Percentiles rank a stretch among this genome's conserved stretches.
Conservation (phyloP, 129 eudicot species). For the Silybum marianum region DNA sequence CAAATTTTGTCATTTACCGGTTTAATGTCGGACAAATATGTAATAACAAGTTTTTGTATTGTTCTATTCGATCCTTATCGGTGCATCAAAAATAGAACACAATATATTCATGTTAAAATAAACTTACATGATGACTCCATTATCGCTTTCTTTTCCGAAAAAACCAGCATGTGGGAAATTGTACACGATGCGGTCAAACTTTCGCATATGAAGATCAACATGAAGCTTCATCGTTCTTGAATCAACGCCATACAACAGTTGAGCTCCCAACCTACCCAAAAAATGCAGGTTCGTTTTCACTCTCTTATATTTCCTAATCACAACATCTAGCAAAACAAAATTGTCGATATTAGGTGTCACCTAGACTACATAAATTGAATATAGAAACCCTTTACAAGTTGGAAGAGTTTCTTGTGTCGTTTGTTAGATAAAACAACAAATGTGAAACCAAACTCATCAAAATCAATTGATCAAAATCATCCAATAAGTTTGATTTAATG, state of each 20-base stretch:
- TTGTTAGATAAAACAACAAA: too few relatives aligned
- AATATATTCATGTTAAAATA: background rate
- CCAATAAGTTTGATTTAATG: too few relatives aligned
- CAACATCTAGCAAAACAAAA: slow-evolving; percentile 20
- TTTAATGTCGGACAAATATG: background rate
- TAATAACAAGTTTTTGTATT: background rate
- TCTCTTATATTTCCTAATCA: slow-evolving; percentile 37
- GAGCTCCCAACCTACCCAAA: slow-evolving; percentile 32
- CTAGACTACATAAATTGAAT: too few relatives aligned
- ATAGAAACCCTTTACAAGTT: too few relatives aligned
- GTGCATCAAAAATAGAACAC: background rate
- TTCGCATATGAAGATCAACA: slow-evolving; percentile 28
- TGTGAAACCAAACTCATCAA: too few relatives aligned
- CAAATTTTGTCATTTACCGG: background rate
- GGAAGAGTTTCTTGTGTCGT: background rate
- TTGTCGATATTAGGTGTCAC: background rate
- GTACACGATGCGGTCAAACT: slow-evolving; percentile 53
- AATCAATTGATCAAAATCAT: background rate
- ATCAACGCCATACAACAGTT: slow-evolving; percentile 43
- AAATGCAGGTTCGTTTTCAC: slow-evolving; percentile 34
- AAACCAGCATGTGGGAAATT: slow-evolving; percentile 86
- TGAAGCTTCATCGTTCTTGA: slow-evolving; percentile 43
- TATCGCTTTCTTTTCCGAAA: slow-evolving; percentile 43
- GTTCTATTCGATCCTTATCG: background rate
- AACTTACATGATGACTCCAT: slow-evolving; percentile 38